Percentiles rank a stretch among this genome's conserved stretches.
These are phyloP conservation scores for Diaporthe citriasiana DNA, from an alignment of 2,329 filamentous ascomycete genomes.

Conservation along the genomic window DNA sequence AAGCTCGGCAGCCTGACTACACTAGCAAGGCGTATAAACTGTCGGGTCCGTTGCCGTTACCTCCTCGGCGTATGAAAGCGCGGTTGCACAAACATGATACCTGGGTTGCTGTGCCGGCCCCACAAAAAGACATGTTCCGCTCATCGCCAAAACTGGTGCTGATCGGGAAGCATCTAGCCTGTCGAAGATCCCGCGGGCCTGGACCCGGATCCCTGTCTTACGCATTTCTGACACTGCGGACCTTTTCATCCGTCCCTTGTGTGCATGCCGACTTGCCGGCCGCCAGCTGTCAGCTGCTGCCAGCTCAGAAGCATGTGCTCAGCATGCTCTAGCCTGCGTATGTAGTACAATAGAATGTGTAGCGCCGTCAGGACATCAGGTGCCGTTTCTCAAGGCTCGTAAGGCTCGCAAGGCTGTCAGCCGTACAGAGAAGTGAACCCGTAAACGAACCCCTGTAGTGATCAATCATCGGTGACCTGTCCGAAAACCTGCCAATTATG, in stretches of 20 bases:
- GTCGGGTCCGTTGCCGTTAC: neutral
- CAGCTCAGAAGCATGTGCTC: neutral
- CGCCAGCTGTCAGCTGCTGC: conserved; percentile 16
- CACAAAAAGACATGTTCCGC: conserved; percentile 32
- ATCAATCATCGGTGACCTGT: neutral
- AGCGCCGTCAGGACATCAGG: neutral
- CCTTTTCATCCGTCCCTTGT: neutral
- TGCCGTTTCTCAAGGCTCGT: neutral
- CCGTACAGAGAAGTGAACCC: neutral
- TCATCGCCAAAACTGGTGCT: conserved; percentile 29
- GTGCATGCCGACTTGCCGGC: neutral
- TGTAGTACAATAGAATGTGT: neutral
- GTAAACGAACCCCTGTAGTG: neutral
- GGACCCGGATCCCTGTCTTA: conserved; percentile 23
- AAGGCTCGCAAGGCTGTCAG: too few relatives aligned
- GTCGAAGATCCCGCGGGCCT: conserved; percentile 28
- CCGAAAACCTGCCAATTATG: neutral
- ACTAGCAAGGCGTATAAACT: too few relatives aligned
- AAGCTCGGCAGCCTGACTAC: neutral
- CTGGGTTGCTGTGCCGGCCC: conserved; percentile 6
- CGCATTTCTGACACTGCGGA: conserved; percentile 4
- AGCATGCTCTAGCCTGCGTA: neutral
- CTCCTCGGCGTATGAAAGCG: conserved; percentile 5
- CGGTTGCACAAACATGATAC: conserved; percentile 12
- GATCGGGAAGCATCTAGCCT: conserved; percentile 29